A percentile compares a stretch with the other conserved stretches of the same genome.
Evolutionary conservation across 306 rosid genomes (phyloP).

Genomic region (Cucurbita pepo): DNA sequence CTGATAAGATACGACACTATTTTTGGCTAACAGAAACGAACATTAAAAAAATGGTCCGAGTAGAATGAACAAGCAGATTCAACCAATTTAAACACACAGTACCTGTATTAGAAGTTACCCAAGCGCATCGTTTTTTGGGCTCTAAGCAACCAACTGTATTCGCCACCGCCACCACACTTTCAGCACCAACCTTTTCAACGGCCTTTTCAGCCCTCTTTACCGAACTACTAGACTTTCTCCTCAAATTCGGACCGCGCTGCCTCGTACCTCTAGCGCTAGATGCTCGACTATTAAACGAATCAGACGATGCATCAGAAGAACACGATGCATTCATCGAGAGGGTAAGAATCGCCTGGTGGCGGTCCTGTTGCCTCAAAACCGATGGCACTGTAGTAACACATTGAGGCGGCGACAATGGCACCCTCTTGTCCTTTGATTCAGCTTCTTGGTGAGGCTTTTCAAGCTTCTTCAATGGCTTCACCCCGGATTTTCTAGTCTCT

Average conservation of each 20-base stretch:
- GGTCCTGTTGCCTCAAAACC: slow-evolving; percentile 27
- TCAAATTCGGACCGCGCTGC: slow-evolving; percentile 7
- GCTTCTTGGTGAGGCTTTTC: slow-evolving; percentile 17
- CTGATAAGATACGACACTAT: neutral
- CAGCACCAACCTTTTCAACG: slow-evolving; percentile 16
- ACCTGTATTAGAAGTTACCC: slow-evolving; percentile 62
- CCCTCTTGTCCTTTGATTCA: slow-evolving; percentile 36
- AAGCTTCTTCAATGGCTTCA: slow-evolving; percentile 33
- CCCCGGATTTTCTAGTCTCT: slow-evolving; percentile 24
- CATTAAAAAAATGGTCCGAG: neutral
- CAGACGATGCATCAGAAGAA: slow-evolving; percentile 74
- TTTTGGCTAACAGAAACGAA: neutral
- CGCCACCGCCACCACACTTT: slow-evolving; percentile 11
- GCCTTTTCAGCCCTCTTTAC: slow-evolving; percentile 20
- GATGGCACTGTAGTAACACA: slow-evolving; percentile 16
- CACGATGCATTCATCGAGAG: slow-evolving; percentile 57
- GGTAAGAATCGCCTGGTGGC: slow-evolving; percentile 21
- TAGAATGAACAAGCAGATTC: neutral
- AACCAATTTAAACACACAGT: slow-evolving; percentile 10
- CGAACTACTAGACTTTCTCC: slow-evolving; percentile 26
- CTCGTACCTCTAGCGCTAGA: slow-evolving; percentile 35
- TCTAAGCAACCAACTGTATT: slow-evolving; percentile 36
- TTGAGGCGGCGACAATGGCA: slow-evolving; percentile 16
- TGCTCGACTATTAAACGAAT: slow-evolving; percentile 46
- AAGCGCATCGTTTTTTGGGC: slow-evolving; percentile 63